phyloP scores from a whole-genome alignment of 805 yeast genomes.

The Yarrowia sp. region DNA sequence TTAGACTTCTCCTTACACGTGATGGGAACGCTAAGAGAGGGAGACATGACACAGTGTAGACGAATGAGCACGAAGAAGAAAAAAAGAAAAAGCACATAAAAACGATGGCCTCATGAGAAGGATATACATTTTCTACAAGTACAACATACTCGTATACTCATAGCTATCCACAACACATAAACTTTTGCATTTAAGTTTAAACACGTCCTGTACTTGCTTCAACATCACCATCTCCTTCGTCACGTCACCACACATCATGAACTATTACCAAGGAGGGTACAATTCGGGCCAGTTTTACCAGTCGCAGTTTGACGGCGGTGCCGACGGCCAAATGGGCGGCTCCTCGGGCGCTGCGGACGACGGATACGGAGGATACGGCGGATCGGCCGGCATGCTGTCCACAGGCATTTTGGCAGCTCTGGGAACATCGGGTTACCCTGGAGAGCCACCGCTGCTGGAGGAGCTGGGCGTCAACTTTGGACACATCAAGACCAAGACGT shows the following conservation, averaged over 20 bases:
- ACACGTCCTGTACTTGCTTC: conserved; percentile 29
- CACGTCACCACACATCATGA: conserved; percentile 32
- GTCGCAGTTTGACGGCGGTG: conserved; percentile 19
- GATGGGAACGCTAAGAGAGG: conserved; percentile 4
- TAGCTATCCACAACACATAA: background rate
- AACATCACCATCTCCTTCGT: conserved; percentile 15
- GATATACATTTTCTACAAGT: too few species aligned
- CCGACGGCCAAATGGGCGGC: conserved; percentile 37
- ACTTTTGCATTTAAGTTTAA: conserved; percentile 1
- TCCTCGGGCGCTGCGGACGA: conserved; percentile 1
- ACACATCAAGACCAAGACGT: conserved; percentile 74
- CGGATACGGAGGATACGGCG: conserved; percentile 39
- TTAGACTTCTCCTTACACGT: conserved; percentile 9
- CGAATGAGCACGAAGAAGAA: too few species aligned
- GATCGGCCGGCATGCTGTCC: conserved; percentile 56
- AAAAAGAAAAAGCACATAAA: too few species aligned
- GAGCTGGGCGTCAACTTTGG: conserved; percentile 92
- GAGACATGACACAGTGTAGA: too few species aligned
- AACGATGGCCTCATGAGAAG: too few species aligned
- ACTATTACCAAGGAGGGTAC: conserved; percentile 36
- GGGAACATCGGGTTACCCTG: conserved; percentile 90
- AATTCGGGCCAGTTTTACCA: conserved; percentile 33
- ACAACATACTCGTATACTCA: too few species aligned
- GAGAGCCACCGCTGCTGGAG: conserved; percentile 91
- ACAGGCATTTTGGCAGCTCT: conserved; percentile 89